A percentile compares a stretch with the other conserved stretches of the same genome.
Conservation (phyloP, 108 stramenopile genomes). For the Skeletonema tropicum region DNA sequence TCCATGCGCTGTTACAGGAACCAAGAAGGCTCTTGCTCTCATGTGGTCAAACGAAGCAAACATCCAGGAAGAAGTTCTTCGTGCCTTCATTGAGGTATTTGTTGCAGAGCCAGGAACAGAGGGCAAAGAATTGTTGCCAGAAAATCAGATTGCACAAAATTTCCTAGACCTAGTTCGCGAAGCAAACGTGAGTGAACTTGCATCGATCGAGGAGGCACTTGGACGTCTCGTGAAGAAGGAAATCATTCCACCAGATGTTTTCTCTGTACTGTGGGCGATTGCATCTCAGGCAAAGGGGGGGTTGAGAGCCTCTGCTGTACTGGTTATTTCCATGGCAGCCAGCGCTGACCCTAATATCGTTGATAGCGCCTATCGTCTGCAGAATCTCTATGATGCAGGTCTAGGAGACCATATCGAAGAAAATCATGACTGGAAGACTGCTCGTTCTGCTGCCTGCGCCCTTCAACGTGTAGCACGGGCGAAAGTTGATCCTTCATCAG, state of each 20-base stretch:
- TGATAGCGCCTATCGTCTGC: constrained; percentile 83
- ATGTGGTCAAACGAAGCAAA: constrained; percentile 90
- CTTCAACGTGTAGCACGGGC: constrained; percentile 75
- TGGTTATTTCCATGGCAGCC: constrained; percentile 90
- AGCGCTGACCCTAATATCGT: constrained; percentile 85
- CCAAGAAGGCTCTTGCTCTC: constrained; percentile 89
- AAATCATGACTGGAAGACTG: constrained; percentile 77
- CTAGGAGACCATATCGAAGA: constrained; percentile 82
- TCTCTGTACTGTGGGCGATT: constrained; percentile 81
- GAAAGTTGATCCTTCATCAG: constrained; percentile 65
- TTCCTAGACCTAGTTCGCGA: constrained; percentile 76
- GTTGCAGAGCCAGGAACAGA: constrained; percentile 84
- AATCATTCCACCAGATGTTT: constrained; percentile 81
- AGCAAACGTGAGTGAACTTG: constrained; percentile 86
- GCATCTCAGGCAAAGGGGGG: constrained; percentile 63
- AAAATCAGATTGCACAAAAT: constrained; percentile 86
- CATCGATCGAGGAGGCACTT: constrained; percentile 95
- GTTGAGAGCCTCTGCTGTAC: constrained; percentile 78
- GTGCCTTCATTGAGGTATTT: constrained; percentile 92
- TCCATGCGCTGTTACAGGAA: constrained; percentile 90
- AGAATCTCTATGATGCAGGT: constrained; percentile 76
- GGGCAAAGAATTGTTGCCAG: constrained; percentile 73
- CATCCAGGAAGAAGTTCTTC: constrained; percentile 89
- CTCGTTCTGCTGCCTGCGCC: constrained; percentile 78
- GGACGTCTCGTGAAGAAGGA: constrained; percentile 79